Conservation (phyloP, 2,329 filamentous ascomycete genomes). For the Arthrocladium fulminans region DNA sequence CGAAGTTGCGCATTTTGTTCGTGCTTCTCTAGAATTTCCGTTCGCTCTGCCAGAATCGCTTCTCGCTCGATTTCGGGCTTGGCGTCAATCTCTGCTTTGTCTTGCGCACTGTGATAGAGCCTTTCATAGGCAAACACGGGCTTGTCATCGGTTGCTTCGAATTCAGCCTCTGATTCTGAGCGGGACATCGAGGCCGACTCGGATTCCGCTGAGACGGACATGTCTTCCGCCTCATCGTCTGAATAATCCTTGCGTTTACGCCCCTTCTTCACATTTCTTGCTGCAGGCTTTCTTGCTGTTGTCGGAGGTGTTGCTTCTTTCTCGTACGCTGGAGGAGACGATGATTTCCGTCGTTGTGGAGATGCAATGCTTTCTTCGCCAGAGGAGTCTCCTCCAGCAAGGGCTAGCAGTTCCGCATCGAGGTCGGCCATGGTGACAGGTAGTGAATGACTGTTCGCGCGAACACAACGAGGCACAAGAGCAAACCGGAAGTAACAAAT, state of each 20-base stretch:
- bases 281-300: conserved; percentile 40
- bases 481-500: too few relatives aligned
- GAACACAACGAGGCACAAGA: too few relatives aligned
- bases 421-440: conserved; percentile 64
- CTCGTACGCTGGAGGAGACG: conserved; percentile 41
- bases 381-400: conserved; percentile 66
- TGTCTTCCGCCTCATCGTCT: conserved; percentile 71
- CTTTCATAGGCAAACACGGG: conserved; percentile 76
- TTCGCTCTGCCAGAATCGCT: conserved; percentile 77
- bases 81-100: conserved; percentile 70
- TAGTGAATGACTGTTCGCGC: background rate
- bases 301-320: conserved; percentile 35
- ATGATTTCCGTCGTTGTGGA: conserved; percentile 49
- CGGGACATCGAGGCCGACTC: conserved; percentile 83
- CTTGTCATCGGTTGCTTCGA: conserved; percentile 39
- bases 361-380: conserved; percentile 45
- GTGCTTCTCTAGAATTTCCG: conserved; percentile 69
- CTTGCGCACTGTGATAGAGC: conserved; percentile 63
- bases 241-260: conserved; percentile 48
- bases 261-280: conserved; percentile 37
- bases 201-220: conserved; percentile 63
- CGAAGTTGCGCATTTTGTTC: conserved; percentile 75
- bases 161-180: conserved; percentile 68
- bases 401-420: conserved; percentile 85
- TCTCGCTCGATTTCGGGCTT: conserved; percentile 89